Conservation (phyloP, 2,329 filamentous ascomycete species). For the Nemania serpens region DNA sequence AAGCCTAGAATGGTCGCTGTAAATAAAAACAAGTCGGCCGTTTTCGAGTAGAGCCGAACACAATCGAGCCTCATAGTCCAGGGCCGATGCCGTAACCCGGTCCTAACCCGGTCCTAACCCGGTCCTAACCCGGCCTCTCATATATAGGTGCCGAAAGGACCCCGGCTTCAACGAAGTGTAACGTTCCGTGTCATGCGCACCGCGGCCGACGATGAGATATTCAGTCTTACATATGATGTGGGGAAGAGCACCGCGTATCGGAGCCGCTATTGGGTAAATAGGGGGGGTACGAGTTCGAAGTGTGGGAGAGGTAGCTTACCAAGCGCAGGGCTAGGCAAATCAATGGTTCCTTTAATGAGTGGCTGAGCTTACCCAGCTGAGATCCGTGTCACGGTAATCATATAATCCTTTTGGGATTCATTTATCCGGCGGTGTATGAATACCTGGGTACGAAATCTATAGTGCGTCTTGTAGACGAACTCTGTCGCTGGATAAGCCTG, state of each 20-base stretch:
- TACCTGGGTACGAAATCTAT: constrained; percentile 12
- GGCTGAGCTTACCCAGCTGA: constrained; percentile 25
- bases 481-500: constrained; percentile 4
- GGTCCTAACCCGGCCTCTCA: constrained; percentile 24
- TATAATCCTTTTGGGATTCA: constrained; percentile 1
- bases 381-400: constrained; percentile 23
- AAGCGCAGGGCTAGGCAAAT: constrained; percentile 21
- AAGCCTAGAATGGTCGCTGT: not conserved
- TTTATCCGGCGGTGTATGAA: constrained; percentile 24
- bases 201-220: constrained; percentile 7
- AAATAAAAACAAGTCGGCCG: not conserved
- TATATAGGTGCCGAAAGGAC: constrained; percentile 15
- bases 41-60: constrained; percentile 1
- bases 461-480: constrained; percentile 4
- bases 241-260: constrained; percentile 2
- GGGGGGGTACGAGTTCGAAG: not conserved
- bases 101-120: constrained; percentile 26
- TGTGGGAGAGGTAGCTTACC: constrained; percentile 18
- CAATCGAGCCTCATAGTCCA: constrained; percentile 12
- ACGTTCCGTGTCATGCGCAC: constrained; percentile 21
- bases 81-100: constrained; percentile 25
- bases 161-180: constrained; percentile 22
- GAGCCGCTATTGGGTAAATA: constrained; percentile 14
- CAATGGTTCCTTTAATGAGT: constrained; percentile 16
- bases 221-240: constrained; percentile 8